Evolutionary conservation across 345 rosid genomes (phyloP).

Genomic region (Eucalyptus marginata): DNA sequence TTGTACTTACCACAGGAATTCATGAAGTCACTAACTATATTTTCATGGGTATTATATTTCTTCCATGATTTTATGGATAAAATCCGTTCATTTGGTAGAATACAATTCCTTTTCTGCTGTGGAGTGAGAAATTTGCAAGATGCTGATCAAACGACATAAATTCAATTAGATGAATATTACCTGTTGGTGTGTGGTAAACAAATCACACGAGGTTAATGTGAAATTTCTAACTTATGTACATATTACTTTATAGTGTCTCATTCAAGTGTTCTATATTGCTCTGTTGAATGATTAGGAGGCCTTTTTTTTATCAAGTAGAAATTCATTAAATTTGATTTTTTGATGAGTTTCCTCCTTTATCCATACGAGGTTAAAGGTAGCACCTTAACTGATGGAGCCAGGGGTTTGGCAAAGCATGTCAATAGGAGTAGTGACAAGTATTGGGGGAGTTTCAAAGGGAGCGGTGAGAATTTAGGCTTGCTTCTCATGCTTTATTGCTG

Average conservation of each 20-base stretch:
- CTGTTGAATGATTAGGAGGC: neutral
- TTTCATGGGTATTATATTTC: neutral
- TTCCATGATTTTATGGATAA: neutral
- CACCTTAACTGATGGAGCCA: slow-evolving; percentile 59
- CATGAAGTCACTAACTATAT: neutral
- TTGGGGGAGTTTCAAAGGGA: slow-evolving; percentile 61
- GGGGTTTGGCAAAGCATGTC: slow-evolving; percentile 75
- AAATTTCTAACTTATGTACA: neutral
- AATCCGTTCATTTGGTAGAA: neutral
- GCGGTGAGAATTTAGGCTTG: slow-evolving; percentile 27
- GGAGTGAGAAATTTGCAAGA: neutral
- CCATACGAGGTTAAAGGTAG: slow-evolving; percentile 46
- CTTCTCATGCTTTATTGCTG: neutral
- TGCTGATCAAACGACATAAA: neutral
- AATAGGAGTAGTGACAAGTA: slow-evolving; percentile 36
- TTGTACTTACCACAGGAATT: neutral
- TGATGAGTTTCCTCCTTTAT: neutral
- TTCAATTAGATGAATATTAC: neutral
- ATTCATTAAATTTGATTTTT: neutral
- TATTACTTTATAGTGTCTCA: neutral
- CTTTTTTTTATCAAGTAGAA: neutral
- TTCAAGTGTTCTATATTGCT: neutral
- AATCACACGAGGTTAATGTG: neutral
- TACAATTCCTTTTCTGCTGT: neutral
- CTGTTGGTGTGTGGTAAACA: neutral